Percentiles rank a stretch among this genome's conserved stretches.
Conservation (phyloP, 2,329 filamentous ascomycete species). For the Xylariomycetidae sp. region DNA sequence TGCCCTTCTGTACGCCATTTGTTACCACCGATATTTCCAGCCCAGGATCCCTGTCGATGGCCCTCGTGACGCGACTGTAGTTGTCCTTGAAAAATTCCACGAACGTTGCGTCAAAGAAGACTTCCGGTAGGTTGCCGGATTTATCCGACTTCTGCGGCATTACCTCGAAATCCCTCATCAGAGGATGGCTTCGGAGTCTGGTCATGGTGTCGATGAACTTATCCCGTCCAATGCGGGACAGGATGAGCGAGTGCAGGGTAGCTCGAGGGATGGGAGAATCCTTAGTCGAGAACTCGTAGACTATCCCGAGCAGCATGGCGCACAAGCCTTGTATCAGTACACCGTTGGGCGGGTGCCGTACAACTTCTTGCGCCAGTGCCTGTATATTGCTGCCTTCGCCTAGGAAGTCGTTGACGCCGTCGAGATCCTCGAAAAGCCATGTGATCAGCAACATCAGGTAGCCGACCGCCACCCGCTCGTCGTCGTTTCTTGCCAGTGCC, state of each 20-base stretch:
- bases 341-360: slow-evolving; percentile 56
- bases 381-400: slow-evolving; percentile 91
- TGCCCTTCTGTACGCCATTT: slow-evolving; percentile 77
- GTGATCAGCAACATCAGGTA: slow-evolving; percentile 85
- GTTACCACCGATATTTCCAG: slow-evolving; percentile 76
- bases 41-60: slow-evolving; percentile 85
- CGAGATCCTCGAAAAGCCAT: slow-evolving; percentile 89
- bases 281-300: slow-evolving; percentile 97
- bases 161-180: slow-evolving; percentile 87
- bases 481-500: slow-evolving; percentile 67
- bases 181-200: slow-evolving; percentile 68
- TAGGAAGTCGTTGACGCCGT: slow-evolving; percentile 88
- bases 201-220: slow-evolving; percentile 79
- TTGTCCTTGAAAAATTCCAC: slow-evolving; percentile 96
- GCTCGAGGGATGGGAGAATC: slow-evolving; percentile 84
- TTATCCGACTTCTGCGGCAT: slow-evolving; percentile 61
- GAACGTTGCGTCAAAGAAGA: slow-evolving; percentile 81
- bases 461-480: slow-evolving; percentile 73
- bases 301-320: slow-evolving; percentile 75
- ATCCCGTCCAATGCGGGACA: slow-evolving; percentile 73
- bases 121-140: slow-evolving; percentile 59
- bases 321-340: slow-evolving; percentile 74
- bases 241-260: slow-evolving; percentile 73
- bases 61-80: slow-evolving; percentile 75
- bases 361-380: slow-evolving; percentile 67